These are phyloP conservation scores for Trypanosoma vivax DNA, from an alignment of 208 protist genomes.

Conservation along the genomic window DNA sequence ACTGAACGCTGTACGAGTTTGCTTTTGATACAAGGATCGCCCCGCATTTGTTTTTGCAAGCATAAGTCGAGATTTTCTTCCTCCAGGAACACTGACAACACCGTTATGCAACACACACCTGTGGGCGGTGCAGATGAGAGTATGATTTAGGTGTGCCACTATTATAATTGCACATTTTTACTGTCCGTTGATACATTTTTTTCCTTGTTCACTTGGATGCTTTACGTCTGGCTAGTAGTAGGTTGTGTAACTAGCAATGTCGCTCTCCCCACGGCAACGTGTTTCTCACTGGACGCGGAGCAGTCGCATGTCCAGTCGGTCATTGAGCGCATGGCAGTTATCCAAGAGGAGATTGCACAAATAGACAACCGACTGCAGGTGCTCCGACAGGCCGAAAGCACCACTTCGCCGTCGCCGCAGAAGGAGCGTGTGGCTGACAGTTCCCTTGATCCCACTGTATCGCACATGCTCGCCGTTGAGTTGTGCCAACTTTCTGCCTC, in stretches of 20 bases:
- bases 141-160: not conserved
- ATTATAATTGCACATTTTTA: not conserved
- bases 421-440: constrained; percentile 15
- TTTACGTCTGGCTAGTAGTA: not conserved
- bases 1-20: too few relatives aligned
- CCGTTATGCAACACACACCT: too few relatives aligned
- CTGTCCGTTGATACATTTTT: not conserved
- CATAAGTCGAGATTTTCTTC: too few relatives aligned
- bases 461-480: constrained; percentile 73
- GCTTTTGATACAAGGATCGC: too few relatives aligned
- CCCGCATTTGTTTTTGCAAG: too few relatives aligned
- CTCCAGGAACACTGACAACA: too few relatives aligned
- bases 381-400: constrained; percentile 9
- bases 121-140: too few relatives aligned
- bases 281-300: not conserved
- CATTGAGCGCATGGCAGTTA: constrained; percentile 63
- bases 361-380: constrained; percentile 54
- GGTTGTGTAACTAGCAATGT: not conserved
- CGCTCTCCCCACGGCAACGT: not conserved
- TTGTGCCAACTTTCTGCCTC: constrained; percentile 69
- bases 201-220: not conserved
- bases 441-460: constrained; percentile 42
- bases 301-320: constrained; percentile 38
- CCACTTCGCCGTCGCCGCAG: not conserved
- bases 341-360: constrained; percentile 66